phyloP scores from a whole-genome alignment of 2,329 filamentous ascomycete genomes.

The Beauveria caledonica region DNA sequence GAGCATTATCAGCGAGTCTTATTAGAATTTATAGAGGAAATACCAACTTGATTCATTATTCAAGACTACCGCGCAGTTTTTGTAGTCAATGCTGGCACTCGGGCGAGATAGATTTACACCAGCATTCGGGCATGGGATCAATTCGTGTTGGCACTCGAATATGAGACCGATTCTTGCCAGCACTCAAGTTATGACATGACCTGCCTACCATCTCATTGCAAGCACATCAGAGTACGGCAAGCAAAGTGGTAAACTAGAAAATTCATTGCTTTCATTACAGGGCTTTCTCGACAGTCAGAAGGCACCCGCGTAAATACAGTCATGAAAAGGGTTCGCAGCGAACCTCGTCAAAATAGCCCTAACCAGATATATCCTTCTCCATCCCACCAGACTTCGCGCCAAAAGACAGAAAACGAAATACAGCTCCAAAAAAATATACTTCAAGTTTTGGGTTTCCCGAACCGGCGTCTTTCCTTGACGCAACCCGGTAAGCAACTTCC shows the following conservation, averaged over 20 bases:
- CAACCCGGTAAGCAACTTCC: not conserved
- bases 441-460: not conserved
- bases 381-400: constrained; percentile 4
- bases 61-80: too few relatives aligned
- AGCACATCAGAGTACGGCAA: too few relatives aligned
- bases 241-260: constrained; percentile 6
- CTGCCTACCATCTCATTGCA: too few relatives aligned
- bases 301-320: constrained; percentile 19
- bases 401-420: not conserved
- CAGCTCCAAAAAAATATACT: not conserved
- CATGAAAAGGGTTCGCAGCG: constrained; percentile 10
- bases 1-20: not conserved
- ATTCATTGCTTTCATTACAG: constrained; percentile 25
- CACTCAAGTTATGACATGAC: not conserved
- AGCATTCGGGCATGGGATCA: too few relatives aligned
- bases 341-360: constrained; percentile 1
- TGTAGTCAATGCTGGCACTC: not conserved
- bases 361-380: constrained; percentile 8
- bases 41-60: not conserved
- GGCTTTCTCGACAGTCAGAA: constrained; percentile 14
- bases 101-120: too few relatives aligned
- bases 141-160: too few relatives aligned
- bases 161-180: too few relatives aligned
- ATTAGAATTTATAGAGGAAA: not conserved
- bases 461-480: not conserved